Evolutionary conservation across 345 rosid species (phyloP), one percentile per base, ranked within the genome.

Genomic region (Syzygium aromaticum): DNA sequence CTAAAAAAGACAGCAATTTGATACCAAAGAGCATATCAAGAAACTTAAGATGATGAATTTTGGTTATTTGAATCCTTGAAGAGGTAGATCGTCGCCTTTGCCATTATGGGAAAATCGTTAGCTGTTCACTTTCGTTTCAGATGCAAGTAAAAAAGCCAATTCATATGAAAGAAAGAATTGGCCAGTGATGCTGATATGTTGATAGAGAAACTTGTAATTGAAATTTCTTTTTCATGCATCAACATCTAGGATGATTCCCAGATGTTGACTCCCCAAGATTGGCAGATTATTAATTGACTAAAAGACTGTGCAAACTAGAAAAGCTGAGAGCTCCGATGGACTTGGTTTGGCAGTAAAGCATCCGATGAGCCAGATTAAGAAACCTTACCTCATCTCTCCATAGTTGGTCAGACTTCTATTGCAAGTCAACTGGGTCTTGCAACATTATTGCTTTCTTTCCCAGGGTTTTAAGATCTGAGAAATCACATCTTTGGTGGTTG

Each of bases 361-460:
- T 51, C 21, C 25, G 54, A 33, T 52, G 57, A 25, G 49, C 43
- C 12, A 6, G 87, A 77, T 86, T 78, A 19, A 28, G 87, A 86
- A 53, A 86, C 84, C 84, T 86, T 85, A 86, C 56, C 87, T 54
- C 87, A 53, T 84, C 86, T 28, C 49, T 43, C 46, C 27, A 25
- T 53, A 52, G 51, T 86, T 77, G 87, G 85, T 86, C 84, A 40
- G 84, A 86, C 87, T 86, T 86, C 52, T 19, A 38, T 38, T 43
- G 84, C 87, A 77, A 77, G 87, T 11, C n/a, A 86, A 30, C 61
- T 33, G 80, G 23, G 80, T 19, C 80, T 73, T 19, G 46, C 21
- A 33, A 38, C 78, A 67, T 67, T 8, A 67, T 67, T 38, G 78
- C 78, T 38, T 67, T 33, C 78, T 67, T 38, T 73, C 80, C 14